These are phyloP conservation scores for Hypoxylon sp. DNA, from an alignment of 2,329 filamentous ascomycete species.

Conservation along the genomic window DNA sequence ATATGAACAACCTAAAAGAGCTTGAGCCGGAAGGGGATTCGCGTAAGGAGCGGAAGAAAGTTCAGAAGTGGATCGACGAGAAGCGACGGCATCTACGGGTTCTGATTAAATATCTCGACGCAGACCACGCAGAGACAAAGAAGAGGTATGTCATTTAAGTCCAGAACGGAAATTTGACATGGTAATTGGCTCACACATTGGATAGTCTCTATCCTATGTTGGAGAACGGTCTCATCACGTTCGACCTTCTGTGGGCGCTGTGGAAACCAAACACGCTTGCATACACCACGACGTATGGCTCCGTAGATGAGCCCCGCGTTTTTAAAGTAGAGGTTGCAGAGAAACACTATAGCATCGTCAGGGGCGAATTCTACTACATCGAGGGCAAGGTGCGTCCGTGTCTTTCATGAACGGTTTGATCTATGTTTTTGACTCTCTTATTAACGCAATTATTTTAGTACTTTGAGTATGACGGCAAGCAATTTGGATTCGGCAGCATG, in stretches of 20 bases:
- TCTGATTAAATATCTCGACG: conserved; percentile 81
- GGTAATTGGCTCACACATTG: conserved; percentile 4
- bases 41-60: conserved; percentile 73
- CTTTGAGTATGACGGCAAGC: conserved; percentile 90
- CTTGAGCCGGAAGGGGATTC: conserved; percentile 63
- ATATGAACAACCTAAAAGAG: conserved; percentile 75
- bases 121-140: conserved; percentile 83
- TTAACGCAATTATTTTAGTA: conserved; percentile 64
- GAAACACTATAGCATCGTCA: conserved; percentile 77
- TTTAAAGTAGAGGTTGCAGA: conserved; percentile 86
- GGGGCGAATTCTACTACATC: conserved; percentile 81
- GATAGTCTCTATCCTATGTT: conserved; percentile 82
- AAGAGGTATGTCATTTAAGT: conserved; percentile 62
- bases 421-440: background rate
- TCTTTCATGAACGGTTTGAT: conserved; percentile 7
- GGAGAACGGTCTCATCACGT: conserved; percentile 86
- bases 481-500: conserved; percentile 82
- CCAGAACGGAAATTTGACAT: background rate
- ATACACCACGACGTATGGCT: conserved; percentile 83
- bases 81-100: conserved; percentile 78
- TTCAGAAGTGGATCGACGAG: conserved; percentile 68
- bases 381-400: conserved; percentile 71
- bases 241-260: conserved; percentile 88
- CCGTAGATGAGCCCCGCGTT: conserved; percentile 80
- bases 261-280: conserved; percentile 89